These are phyloP conservation scores for Monosporozyma yasuniensis DNA, from an alignment of 805 yeast species.

Conservation along the genomic window DNA sequence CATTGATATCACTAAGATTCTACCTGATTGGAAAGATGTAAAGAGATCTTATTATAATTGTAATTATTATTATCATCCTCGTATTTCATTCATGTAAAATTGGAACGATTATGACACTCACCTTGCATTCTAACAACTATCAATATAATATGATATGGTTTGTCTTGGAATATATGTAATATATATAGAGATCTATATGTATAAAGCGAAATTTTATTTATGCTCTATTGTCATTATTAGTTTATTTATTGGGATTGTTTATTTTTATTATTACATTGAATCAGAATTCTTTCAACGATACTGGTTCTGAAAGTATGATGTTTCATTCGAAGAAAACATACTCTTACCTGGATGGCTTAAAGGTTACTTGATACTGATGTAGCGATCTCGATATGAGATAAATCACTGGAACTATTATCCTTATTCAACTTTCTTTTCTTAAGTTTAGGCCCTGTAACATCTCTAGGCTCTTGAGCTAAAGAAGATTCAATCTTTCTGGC, in stretches of 20 bases:
- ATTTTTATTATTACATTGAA: neutral
- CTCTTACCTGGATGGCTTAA: no score
- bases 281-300: no score
- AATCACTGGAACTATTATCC: neutral
- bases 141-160: neutral
- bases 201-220: neutral
- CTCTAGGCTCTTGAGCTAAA: conserved; percentile 15
- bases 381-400: neutral
- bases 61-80: conserved; percentile 29
- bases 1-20: conserved; percentile 15
- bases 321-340: no score
- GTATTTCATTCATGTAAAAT: conserved; percentile 11
- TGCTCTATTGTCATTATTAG: neutral
- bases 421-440: conserved; percentile 8
- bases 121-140: no score
- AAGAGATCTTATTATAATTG: conserved; percentile 30
- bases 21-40: conserved; percentile 29
- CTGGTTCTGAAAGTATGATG: no score
- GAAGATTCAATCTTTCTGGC: conserved; percentile 24
- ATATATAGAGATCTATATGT: neutral
- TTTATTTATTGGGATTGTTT: neutral
- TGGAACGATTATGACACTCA: neutral
- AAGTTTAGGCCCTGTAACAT: neutral
- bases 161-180: neutral
- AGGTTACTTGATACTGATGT: neutral